Percentiles rank a stretch among this genome's conserved stretches.
phyloP scores from a whole-genome alignment of 2,329 filamentous ascomycete species.

The Aspergillus tubingensis region DNA sequence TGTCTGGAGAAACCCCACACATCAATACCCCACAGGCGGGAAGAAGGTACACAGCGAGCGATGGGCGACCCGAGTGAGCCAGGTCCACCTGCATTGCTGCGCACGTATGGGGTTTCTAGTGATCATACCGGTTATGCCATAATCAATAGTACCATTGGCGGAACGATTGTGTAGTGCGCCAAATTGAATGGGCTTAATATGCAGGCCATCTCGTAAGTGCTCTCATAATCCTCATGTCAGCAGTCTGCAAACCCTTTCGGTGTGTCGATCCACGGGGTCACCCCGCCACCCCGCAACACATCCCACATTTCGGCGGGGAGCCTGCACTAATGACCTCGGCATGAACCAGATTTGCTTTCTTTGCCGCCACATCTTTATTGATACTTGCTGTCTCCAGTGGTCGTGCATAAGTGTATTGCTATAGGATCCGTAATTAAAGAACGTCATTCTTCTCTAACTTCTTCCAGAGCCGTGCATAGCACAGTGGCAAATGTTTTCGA shows the following conservation, averaged over 20 bases:
- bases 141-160: neutral
- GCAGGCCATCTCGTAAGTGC: neutral
- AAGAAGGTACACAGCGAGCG: neutral
- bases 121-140: neutral
- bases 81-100: neutral
- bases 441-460: neutral
- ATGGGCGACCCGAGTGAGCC: neutral
- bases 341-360: neutral
- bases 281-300: neutral
- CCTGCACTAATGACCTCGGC: neutral
- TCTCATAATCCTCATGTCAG: neutral
- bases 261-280: neutral
- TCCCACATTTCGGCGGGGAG: neutral
- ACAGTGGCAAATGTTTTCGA: conserved; percentile 29
- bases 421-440: neutral
- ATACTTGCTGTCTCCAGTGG: neutral
- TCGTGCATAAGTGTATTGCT: neutral
- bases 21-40: no score
- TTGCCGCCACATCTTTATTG: neutral
- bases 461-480: conserved; percentile 13
- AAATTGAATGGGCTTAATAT: neutral
- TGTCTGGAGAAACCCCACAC: neutral
- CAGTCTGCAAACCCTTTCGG: neutral
- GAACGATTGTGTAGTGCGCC: neutral
- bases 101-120: neutral